Evolutionary conservation across 2,329 filamentous ascomycete genomes (phyloP).

Genomic region (Neodidymelliopsis sp.): DNA sequence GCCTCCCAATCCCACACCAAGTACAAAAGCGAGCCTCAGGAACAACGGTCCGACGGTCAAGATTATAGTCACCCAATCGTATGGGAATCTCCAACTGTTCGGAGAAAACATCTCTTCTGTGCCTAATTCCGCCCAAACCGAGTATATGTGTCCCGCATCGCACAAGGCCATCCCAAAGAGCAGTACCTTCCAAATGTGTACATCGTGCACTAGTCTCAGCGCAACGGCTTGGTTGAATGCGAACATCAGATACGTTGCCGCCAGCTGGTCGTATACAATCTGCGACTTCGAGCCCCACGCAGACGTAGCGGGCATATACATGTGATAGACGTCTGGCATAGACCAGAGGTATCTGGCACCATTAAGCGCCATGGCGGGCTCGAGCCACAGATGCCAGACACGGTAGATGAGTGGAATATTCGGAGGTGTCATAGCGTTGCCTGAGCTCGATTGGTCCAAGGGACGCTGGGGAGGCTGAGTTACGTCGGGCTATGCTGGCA

Average conservation of each 20-base stretch:
- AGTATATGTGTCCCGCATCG: slow-evolving; percentile 74
- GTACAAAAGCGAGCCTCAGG: slow-evolving; percentile 48
- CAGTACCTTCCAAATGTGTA: slow-evolving; percentile 73
- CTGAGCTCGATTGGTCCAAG: not conserved
- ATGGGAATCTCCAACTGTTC: slow-evolving; percentile 40
- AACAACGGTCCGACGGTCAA: slow-evolving; percentile 42
- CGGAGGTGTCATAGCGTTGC: slow-evolving; percentile 24
- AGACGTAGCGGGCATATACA: slow-evolving; percentile 64
- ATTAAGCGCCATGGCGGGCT: slow-evolving; percentile 63
- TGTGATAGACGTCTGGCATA: slow-evolving; percentile 64
- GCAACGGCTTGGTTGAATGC: slow-evolving; percentile 79
- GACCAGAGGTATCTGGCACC: slow-evolving; percentile 62
- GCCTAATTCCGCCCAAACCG: slow-evolving; percentile 44
- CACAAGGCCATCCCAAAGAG: slow-evolving; percentile 74
- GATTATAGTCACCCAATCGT: slow-evolving; percentile 51
- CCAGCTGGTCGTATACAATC: slow-evolving; percentile 75
- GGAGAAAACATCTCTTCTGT: slow-evolving; percentile 32
- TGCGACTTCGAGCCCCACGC: slow-evolving; percentile 46
- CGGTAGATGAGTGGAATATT: slow-evolving; percentile 66
- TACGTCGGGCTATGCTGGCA: too few species aligned
- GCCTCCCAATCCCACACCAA: slow-evolving; percentile 42
- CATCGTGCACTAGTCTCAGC: slow-evolving; percentile 70
- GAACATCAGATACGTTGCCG: slow-evolving; percentile 79
- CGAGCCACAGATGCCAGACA: slow-evolving; percentile 77
- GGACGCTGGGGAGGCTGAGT: too few species aligned